phyloP scores from a whole-genome alignment of 495 filamentous ascomycete species.

The Diplogelasinospora grovesii region DNA sequence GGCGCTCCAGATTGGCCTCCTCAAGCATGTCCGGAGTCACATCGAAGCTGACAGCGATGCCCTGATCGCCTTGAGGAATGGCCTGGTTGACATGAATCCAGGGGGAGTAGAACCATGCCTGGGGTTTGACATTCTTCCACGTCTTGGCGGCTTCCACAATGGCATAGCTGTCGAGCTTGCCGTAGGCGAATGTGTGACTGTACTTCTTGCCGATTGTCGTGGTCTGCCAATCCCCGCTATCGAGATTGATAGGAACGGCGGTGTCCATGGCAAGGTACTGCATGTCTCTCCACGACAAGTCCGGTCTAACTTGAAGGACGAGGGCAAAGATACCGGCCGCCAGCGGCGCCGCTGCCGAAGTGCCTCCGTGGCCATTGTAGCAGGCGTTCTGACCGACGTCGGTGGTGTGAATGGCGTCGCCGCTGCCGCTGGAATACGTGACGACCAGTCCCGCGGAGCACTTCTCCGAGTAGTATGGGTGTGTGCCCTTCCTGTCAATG shows the following conservation, averaged over 20 bases:
- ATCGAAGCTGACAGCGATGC: constrained; percentile 68
- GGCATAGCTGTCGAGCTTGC: constrained; percentile 82
- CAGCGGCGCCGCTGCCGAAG: constrained; percentile 91
- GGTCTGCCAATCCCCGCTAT: constrained; percentile 67
- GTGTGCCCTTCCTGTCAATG: constrained; percentile 74
- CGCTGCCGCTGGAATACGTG: constrained; percentile 87
- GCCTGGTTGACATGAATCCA: constrained; percentile 82
- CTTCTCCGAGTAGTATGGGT: constrained; percentile 90
- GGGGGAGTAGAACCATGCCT: constrained; percentile 88
- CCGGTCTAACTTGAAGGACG: constrained; percentile 77
- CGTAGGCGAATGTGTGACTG: constrained; percentile 92
- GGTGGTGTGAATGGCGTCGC: constrained; percentile 89
- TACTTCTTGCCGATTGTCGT: constrained; percentile 76
- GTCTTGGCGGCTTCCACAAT: constrained; percentile 80
- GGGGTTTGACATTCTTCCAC: constrained; percentile 89
- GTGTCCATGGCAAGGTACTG: constrained; percentile 85
- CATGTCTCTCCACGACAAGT: constrained; percentile 88
- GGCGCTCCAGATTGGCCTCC: constrained; percentile 70
- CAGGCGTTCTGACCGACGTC: constrained; percentile 83
- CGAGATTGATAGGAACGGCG: constrained; percentile 71
- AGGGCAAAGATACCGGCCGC: constrained; percentile 90
- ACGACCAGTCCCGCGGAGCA: constrained; percentile 95
- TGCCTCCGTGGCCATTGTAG: constrained; percentile 75
- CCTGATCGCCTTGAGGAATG: constrained; percentile 81
- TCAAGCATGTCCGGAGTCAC: constrained; percentile 70